These are phyloP conservation scores for Cercospora nicotianae DNA, from an alignment of 2,329 filamentous ascomycete species.

Conservation along the genomic window DNA sequence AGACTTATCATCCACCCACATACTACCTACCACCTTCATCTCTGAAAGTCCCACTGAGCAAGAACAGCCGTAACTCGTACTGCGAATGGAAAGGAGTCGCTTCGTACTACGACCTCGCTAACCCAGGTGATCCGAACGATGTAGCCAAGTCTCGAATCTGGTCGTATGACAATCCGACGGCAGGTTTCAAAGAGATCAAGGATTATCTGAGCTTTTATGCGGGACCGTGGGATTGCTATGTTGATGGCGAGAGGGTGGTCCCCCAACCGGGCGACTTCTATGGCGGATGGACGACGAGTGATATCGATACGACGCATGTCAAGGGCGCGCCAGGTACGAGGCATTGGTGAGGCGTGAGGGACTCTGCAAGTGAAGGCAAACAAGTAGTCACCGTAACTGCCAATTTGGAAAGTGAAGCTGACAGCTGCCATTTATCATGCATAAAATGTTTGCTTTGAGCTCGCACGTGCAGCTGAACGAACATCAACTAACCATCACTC, in stretches of 20 bases:
- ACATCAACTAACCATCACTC: no score
- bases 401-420: background rate
- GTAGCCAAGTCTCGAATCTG: slow-evolving; percentile 56
- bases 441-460: background rate
- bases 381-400: background rate
- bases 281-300: slow-evolving; percentile 63
- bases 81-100: slow-evolving; percentile 65
- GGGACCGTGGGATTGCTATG: slow-evolving; percentile 62
- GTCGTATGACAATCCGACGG: slow-evolving; percentile 59
- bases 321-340: slow-evolving; percentile 49
- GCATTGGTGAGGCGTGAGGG: slow-evolving; percentile 20
- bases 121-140: slow-evolving; percentile 42
- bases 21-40: slow-evolving; percentile 60
- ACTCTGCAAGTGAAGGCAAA: background rate
- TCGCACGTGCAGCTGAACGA: no score
- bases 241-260: slow-evolving; percentile 61
- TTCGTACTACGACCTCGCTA: slow-evolving; percentile 57
- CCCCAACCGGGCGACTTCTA: slow-evolving; percentile 64
- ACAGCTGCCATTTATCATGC: background rate
- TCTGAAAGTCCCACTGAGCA: slow-evolving; percentile 50
- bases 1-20: slow-evolving; percentile 63
- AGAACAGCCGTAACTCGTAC: slow-evolving; percentile 50
- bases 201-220: slow-evolving; percentile 62
- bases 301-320: slow-evolving; percentile 54
- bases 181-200: slow-evolving; percentile 54